phyloP scores from a whole-genome alignment of 2,329 filamentous ascomycete genomes.

The Cytospora piceae region DNA sequence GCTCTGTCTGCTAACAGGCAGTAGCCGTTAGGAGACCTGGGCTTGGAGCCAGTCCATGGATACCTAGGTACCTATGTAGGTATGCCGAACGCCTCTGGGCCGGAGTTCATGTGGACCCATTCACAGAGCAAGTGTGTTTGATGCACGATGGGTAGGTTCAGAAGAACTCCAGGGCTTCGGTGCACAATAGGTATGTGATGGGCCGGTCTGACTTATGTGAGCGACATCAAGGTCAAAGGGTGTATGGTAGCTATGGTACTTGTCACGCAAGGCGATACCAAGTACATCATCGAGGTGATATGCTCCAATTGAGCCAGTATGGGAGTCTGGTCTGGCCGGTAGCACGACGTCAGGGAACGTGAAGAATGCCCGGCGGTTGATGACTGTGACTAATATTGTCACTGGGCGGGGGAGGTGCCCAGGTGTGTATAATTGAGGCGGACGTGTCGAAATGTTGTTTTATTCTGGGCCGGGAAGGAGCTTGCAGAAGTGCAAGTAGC shows the following conservation, averaged over 20 bases:
- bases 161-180: too few relatives aligned
- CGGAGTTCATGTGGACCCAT: not conserved
- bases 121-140: not conserved
- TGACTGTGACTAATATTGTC: slow-evolving; percentile 12
- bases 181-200: not conserved
- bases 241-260: too few relatives aligned
- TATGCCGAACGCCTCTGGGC: not conserved
- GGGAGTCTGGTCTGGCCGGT: too few relatives aligned
- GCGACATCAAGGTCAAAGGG: not conserved
- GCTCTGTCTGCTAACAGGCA: slow-evolving; percentile 2
- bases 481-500: slow-evolving; percentile 23
- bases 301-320: too few relatives aligned
- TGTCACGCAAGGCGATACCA: too few relatives aligned
- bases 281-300: too few relatives aligned
- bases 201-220: not conserved
- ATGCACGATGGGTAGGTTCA: not conserved
- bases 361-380: not conserved
- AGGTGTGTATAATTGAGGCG: slow-evolving; percentile 19
- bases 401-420: slow-evolving; percentile 1
- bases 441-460: not conserved
- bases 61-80: too few relatives aligned
- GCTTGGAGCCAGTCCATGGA: too few relatives aligned
- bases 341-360: not conserved
- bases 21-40: not conserved
- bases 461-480: slow-evolving; percentile 7